Evolutionary conservation across 768 basidiomycete genomes (phyloP).

Genomic region (Tephrocybe sp.): DNA sequence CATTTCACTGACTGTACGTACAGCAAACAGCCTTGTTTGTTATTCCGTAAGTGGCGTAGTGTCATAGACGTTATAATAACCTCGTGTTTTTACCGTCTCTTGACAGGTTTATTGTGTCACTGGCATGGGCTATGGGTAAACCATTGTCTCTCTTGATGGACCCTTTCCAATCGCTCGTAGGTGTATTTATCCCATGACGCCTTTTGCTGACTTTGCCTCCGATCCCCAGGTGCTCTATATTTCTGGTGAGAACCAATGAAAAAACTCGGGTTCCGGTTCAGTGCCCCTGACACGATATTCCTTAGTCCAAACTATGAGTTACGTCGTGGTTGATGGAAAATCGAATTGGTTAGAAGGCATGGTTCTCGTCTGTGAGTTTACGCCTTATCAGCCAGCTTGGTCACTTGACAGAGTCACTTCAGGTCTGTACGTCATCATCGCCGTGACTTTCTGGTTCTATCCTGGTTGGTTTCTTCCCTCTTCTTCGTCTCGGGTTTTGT

Average conservation of each 20-base stretch:
- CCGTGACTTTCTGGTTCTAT: constrained; percentile 73
- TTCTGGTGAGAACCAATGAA: neutral
- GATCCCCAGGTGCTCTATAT: constrained; percentile 37
- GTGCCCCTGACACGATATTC: neutral
- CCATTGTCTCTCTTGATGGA: constrained; percentile 84
- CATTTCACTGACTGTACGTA: constrained; percentile 2
- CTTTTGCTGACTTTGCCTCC: constrained; percentile 26
- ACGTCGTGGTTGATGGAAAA: constrained; percentile 78
- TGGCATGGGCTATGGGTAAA: constrained; percentile 84
- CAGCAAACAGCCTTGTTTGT: constrained; percentile 87
- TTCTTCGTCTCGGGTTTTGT: too few species aligned
- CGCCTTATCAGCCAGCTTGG: too few species aligned
- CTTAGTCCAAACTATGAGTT: constrained; percentile 79
- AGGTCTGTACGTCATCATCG: constrained; percentile 74
- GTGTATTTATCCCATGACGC: constrained; percentile 20
- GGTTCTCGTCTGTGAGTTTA: constrained; percentile 23
- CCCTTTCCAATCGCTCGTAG: constrained; percentile 77
- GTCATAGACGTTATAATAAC: neutral
- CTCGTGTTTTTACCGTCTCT: neutral
- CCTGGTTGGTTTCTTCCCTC: constrained; percentile 33
- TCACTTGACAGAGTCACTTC: neutral
- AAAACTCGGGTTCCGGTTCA: neutral
- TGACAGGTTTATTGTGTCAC: constrained; percentile 64
- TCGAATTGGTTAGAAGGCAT: constrained; percentile 82
- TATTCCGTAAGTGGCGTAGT: constrained; percentile 58